These are phyloP conservation scores for Boletus sp. DNA, from an alignment of 1,284 basidiomycete species.

Conservation along the genomic window DNA sequence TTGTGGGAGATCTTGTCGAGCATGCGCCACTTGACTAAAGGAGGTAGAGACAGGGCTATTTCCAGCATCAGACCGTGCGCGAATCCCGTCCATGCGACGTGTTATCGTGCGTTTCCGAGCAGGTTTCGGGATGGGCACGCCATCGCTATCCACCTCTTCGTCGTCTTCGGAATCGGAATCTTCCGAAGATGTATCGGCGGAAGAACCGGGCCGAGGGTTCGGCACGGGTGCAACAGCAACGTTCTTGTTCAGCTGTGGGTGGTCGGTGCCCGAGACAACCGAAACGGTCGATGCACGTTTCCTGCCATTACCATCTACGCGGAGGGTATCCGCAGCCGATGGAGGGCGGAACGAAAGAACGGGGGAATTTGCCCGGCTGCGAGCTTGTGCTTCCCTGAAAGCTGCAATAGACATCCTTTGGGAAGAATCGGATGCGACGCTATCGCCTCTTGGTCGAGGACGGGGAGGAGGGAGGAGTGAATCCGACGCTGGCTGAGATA, in stretches of 20 bases:
- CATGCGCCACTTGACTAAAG: neutral
- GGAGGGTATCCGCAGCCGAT: conserved; percentile 32
- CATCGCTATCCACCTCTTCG: conserved; percentile 34
- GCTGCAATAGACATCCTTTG: conserved; percentile 75
- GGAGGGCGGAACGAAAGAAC: conserved; percentile 44
- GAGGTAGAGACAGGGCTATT: conserved; percentile 10
- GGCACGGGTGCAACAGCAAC: conserved; percentile 9
- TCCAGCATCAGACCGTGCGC: conserved; percentile 18
- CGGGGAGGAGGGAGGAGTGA: conserved; percentile 31
- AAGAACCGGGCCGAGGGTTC: conserved; percentile 18
- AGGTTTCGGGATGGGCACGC: conserved; percentile 23
- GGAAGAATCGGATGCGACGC: conserved; percentile 57
- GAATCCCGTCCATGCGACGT: conserved; percentile 11
- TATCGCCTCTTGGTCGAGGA: conserved; percentile 51
- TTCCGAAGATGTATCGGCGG: conserved; percentile 29
- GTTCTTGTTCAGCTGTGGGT: conserved; percentile 12
- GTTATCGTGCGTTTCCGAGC: conserved; percentile 22
- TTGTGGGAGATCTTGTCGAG: conserved; percentile 4
- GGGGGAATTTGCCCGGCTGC: conserved; percentile 58
- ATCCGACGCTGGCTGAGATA: conserved; percentile 22
- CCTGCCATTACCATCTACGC: conserved; percentile 25
- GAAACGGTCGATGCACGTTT: conserved; percentile 33
- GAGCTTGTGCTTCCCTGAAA: conserved; percentile 70
- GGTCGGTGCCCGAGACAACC: conserved; percentile 17
- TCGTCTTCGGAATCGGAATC: conserved; percentile 30